A percentile compares a stretch with the other conserved stretches of the same genome.
These are phyloP conservation scores for Pythium myriotylum DNA, from an alignment of 352 stramenopile genomes.

Conservation along the genomic window DNA sequence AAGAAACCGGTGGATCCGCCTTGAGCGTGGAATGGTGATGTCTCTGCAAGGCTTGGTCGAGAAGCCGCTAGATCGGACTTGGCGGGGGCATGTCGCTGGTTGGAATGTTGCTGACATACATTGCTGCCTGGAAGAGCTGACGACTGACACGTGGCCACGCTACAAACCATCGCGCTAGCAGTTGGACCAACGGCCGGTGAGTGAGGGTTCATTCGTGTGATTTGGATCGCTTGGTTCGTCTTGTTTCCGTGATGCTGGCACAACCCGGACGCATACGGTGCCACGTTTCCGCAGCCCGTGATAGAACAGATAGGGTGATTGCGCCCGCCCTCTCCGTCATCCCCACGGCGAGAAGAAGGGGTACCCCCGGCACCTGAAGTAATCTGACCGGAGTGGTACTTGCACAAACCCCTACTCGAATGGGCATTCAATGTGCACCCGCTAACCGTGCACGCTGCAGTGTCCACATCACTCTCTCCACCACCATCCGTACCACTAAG, in stretches of 20 bases:
- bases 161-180: slow-evolving; percentile 3
- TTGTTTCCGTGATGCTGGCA: slow-evolving; percentile 58
- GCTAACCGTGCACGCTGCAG: slow-evolving; percentile 21
- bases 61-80: background rate
- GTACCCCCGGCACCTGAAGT: slow-evolving; percentile 1
- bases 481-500: slow-evolving; percentile 24
- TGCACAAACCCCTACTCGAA: slow-evolving; percentile 30
- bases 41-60: slow-evolving; percentile 12
- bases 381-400: slow-evolving; percentile 34
- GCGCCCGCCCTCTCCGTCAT: slow-evolving; percentile 13
- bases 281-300: slow-evolving; percentile 42
- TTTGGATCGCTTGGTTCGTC: slow-evolving; percentile 36
- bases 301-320: slow-evolving; percentile 25
- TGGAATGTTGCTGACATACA: slow-evolving; percentile 21
- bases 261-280: slow-evolving; percentile 47
- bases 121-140: slow-evolving; percentile 5
- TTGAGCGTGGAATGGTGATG: slow-evolving; percentile 1
- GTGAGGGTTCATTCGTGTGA: slow-evolving; percentile 19
- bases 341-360: background rate
- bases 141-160: slow-evolving; percentile 6
- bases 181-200: background rate
- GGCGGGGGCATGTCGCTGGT: slow-evolving; percentile 14
- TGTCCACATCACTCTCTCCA: slow-evolving; percentile 21
- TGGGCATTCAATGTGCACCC: slow-evolving; percentile 28
- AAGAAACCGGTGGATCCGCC: slow-evolving; percentile 9